A percentile compares a stretch with the other conserved stretches of the same genome.
These are phyloP conservation scores for Brassica incana DNA, from an alignment of 345 rosid species.

Conservation along the genomic window DNA sequence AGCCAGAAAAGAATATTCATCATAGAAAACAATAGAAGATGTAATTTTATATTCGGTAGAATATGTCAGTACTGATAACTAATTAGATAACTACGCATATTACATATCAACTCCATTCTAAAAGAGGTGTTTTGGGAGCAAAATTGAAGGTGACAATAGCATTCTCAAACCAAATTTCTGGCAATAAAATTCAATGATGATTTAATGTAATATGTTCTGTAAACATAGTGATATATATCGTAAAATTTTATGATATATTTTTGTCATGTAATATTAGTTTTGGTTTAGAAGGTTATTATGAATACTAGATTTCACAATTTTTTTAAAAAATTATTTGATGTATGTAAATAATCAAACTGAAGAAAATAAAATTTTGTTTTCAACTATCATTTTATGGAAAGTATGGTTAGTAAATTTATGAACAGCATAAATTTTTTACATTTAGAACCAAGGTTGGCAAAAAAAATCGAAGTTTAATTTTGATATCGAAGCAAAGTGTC, in stretches of 20 bases:
- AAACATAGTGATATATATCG: background rate
- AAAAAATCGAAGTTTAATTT: background rate
- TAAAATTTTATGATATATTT: too few relatives aligned
- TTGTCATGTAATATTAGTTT: background rate
- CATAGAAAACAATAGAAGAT: background rate
- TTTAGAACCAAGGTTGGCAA: background rate
- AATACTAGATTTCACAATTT: background rate
- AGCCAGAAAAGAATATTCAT: constrained; percentile 30
- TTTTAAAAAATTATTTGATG: background rate
- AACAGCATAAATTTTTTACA: background rate
- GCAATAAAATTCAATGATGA: too few relatives aligned
- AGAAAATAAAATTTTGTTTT: background rate
- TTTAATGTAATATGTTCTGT: background rate
- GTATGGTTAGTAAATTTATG: background rate
- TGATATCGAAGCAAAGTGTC: background rate
- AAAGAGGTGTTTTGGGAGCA: background rate
- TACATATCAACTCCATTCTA: constrained; percentile 12
- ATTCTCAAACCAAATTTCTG: background rate
- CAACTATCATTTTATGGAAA: background rate
- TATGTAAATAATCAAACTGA: background rate
- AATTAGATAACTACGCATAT: constrained; percentile 8
- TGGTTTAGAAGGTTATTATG: background rate
- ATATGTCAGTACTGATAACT: constrained; percentile 10
- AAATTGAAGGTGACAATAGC: background rate
- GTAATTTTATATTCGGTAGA: constrained; percentile 1